Percentiles rank a stretch among this genome's conserved stretches.
Evolutionary conservation across 2,329 filamentous ascomycete genomes (phyloP).

Genomic region (Clathrospora elynae): DNA sequence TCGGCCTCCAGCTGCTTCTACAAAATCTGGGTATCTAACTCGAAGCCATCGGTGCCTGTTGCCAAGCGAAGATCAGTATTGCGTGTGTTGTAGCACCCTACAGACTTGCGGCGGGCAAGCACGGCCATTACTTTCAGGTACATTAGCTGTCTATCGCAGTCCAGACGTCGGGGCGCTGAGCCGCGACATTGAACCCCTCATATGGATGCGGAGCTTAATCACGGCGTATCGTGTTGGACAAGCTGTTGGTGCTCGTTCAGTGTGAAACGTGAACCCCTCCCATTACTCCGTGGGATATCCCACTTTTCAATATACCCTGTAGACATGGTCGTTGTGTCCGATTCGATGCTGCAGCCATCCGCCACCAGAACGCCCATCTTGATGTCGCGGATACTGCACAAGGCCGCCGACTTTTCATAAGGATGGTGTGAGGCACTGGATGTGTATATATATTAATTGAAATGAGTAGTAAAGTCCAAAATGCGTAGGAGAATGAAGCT

Average conservation of each 20-base stretch:
- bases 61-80: conserved; percentile 36
- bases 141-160: conserved; percentile 15
- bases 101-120: conserved; percentile 18
- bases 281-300: too few species aligned
- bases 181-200: not conserved
- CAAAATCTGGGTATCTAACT: conserved; percentile 18
- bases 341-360: conserved; percentile 16
- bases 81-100: conserved; percentile 29
- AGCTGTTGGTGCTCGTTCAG: too few species aligned
- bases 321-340: not conserved
- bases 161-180: not conserved
- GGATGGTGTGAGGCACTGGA: too few species aligned
- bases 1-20: conserved; percentile 8
- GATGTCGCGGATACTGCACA: not conserved
- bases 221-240: too few species aligned
- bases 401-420: not conserved
- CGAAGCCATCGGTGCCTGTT: conserved; percentile 26
- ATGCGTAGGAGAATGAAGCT: too few species aligned
- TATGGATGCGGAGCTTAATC: too few species aligned
- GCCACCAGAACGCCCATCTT: not conserved
- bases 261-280: too few species aligned
- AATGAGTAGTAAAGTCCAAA: too few species aligned
- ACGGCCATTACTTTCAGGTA: conserved; percentile 27
- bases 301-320: too few species aligned
- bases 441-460: too few species aligned